These are phyloP conservation scores for Rhododendron henanense DNA, from an alignment of 148 eudicot genomes.

Conservation along the genomic window DNA sequence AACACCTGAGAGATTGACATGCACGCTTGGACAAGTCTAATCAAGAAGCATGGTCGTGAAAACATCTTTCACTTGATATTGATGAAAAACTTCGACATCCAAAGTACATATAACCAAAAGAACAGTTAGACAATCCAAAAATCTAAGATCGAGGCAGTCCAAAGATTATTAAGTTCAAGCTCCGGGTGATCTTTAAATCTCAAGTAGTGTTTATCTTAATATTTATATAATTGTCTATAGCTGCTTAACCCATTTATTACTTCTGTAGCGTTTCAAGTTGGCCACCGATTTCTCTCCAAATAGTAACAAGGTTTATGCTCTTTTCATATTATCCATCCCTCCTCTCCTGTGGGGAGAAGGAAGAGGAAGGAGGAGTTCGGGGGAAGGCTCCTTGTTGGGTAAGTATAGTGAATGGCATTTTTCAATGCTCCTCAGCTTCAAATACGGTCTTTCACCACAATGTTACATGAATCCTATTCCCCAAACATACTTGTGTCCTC, in stretches of 20 bases:
- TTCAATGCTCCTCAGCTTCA: no score
- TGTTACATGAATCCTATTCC: background rate
- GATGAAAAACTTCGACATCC: background rate
- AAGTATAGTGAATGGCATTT: no score
- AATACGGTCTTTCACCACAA: background rate
- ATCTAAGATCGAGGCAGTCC: background rate
- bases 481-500: background rate
- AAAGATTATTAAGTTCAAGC: background rate
- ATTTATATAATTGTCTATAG: background rate
- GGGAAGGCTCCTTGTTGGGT: no score
- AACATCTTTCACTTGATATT: background rate
- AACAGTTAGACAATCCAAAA: background rate
- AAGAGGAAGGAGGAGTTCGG: no score
- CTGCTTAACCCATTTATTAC: background rate
- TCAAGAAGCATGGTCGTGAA: background rate
- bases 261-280: background rate
- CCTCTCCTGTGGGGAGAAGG: no score
- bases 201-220: background rate
- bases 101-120: background rate
- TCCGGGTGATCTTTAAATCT: background rate
- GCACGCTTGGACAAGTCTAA: conserved; percentile 4
- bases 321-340: no score
- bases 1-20: background rate
- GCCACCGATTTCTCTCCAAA: no score
- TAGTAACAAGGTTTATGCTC: no score